Evolutionary conservation across 2,329 filamentous ascomycete genomes (phyloP).

Genomic region (Bertia moriformis): DNA sequence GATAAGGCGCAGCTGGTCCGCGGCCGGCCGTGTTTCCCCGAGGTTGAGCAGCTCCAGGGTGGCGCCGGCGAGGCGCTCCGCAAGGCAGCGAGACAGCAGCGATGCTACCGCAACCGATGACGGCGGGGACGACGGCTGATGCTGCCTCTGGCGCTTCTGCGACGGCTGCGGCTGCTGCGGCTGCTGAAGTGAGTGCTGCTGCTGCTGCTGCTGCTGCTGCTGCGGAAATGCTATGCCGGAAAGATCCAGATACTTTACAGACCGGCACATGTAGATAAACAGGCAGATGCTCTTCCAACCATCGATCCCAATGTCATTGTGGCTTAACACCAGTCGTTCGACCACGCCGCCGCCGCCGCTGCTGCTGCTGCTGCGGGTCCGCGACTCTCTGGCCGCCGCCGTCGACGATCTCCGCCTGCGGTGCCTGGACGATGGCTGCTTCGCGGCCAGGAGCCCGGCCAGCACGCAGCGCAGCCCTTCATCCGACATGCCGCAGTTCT

Average conservation of each 20-base stretch:
- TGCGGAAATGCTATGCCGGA: slow-evolving; percentile 68
- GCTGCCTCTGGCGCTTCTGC: no score
- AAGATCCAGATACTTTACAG: slow-evolving; percentile 72
- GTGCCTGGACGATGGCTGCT: slow-evolving; percentile 42
- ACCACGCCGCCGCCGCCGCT: slow-evolving; percentile 61
- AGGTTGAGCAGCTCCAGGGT: slow-evolving; percentile 68
- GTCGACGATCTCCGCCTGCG: neutral
- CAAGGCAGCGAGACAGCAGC: neutral
- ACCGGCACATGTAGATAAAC: slow-evolving; percentile 80
- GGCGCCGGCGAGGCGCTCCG: neutral
- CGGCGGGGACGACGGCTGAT: neutral
- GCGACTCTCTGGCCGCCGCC: slow-evolving; percentile 6
- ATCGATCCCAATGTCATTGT: slow-evolving; percentile 75
- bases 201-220: no score
- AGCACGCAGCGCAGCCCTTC: slow-evolving; percentile 77
- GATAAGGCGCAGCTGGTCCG: slow-evolving; percentile 60
- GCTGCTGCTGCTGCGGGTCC: slow-evolving; percentile 20
- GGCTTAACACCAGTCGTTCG: slow-evolving; percentile 76
- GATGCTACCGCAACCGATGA: neutral
- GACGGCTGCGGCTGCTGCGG: no score
- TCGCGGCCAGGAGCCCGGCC: slow-evolving; percentile 71
- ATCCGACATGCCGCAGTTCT: slow-evolving; percentile 76
- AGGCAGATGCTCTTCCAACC: slow-evolving; percentile 86
- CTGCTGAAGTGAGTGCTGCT: no score
- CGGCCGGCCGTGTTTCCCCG: slow-evolving; percentile 61